Conservation (phyloP, 768 basidiomycete genomes). For the Auricularia sp. region DNA sequence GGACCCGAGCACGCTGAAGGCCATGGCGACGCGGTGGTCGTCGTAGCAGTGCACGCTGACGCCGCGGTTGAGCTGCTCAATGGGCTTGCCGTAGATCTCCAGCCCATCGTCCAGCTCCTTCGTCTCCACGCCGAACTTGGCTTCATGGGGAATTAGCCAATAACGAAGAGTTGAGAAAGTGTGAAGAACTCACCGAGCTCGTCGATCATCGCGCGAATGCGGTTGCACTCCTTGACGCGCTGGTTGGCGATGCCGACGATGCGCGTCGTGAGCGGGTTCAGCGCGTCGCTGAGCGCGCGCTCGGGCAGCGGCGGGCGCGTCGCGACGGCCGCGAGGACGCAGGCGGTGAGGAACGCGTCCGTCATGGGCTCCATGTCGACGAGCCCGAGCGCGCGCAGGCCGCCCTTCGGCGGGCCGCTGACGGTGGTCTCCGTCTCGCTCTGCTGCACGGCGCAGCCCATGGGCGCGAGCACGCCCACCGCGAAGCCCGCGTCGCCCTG, state of each 20-base stretch:
- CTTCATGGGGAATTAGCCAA: too few species aligned
- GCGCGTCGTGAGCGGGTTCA: constrained; percentile 43
- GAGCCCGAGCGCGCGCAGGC: constrained; percentile 68
- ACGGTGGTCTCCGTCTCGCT: constrained; percentile 86
- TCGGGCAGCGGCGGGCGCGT: constrained; percentile 28
- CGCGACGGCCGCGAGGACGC: constrained; percentile 81
- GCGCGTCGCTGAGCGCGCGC: constrained; percentile 30
- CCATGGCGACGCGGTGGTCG: constrained; percentile 98
- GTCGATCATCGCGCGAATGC: constrained; percentile 94
- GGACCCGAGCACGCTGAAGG: constrained; percentile 80
- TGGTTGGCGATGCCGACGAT: constrained; percentile 97
- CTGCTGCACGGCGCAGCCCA: constrained; percentile 90
- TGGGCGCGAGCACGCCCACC: constrained; percentile 81
- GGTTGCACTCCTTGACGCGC: constrained; percentile 95
- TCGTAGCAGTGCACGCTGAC: constrained; percentile 91
- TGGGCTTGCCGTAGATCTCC: constrained; percentile 72
- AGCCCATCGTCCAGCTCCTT: constrained; percentile 90
- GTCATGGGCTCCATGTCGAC: constrained; percentile 99
- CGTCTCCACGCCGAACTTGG: constrained; percentile 90
- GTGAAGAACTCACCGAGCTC: too few species aligned
- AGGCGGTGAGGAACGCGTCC: constrained; percentile 95
- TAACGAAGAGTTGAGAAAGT: too few species aligned
- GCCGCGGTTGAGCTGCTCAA: constrained; percentile 52
- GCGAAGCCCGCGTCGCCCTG: constrained; percentile 99
- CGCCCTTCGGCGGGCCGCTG: constrained; percentile 71